Percentiles rank a stretch among this genome's conserved stretches.
Evolutionary conservation across 2,329 filamentous ascomycete genomes (phyloP).

Genomic region (Paraphaeosphaeria minitans): DNA sequence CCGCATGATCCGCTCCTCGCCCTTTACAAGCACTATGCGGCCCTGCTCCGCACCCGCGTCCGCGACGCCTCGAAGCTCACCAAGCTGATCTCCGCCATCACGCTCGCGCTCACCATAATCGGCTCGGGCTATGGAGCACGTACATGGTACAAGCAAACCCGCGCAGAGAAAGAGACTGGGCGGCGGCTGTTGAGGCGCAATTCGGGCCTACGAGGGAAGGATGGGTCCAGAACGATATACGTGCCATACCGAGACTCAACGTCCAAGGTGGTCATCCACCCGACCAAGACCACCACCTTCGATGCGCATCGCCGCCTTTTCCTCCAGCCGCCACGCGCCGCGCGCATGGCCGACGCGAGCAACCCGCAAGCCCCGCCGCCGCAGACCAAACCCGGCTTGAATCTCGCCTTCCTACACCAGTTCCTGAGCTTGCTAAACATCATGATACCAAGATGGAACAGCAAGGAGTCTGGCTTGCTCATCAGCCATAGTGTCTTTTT

Average conservation of each 20-base stretch:
- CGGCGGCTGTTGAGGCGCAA: constrained; percentile 84
- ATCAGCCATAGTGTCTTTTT: constrained; percentile 89
- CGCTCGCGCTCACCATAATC: constrained; percentile 78
- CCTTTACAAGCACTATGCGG: constrained; percentile 56
- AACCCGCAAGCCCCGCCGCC: constrained; percentile 75
- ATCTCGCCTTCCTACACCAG: constrained; percentile 94
- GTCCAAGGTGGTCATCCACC: constrained; percentile 87
- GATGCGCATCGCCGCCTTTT: constrained; percentile 95
- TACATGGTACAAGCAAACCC: constrained; percentile 73
- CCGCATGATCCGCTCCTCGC: constrained; percentile 52
- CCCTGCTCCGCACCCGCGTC: constrained; percentile 43
- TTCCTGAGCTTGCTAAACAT: constrained; percentile 96
- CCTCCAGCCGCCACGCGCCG: constrained; percentile 84
- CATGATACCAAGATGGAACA: constrained; percentile 94
- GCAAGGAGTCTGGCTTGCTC: constrained; percentile 91
- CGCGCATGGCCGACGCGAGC: constrained; percentile 71
- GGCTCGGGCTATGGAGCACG: constrained; percentile 78
- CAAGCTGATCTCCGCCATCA: constrained; percentile 75
- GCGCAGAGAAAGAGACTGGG: constrained; percentile 81
- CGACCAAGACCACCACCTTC: constrained; percentile 91
- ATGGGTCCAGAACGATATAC: constrained; percentile 92
- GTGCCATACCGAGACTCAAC: constrained; percentile 89
- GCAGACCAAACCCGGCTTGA: constrained; percentile 91
- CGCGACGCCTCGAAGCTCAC: constrained; percentile 71
- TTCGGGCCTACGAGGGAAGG: constrained; percentile 90